Conservation (phyloP, 2,329 filamentous ascomycete species). For the Alternaria brassicicola region DNA sequence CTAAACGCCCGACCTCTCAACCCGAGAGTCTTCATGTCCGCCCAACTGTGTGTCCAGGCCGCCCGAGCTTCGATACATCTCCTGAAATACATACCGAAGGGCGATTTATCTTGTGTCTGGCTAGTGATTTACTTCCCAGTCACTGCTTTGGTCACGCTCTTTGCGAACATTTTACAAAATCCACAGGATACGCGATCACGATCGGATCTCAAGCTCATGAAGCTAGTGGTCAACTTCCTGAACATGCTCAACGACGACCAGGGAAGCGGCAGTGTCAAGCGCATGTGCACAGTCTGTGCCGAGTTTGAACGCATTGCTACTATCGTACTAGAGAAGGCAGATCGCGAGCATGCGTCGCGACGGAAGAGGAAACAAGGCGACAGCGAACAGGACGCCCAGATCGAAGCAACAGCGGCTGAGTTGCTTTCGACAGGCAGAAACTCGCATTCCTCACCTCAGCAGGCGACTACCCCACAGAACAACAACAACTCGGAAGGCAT, state of each 20-base stretch:
- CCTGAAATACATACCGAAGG: conserved; percentile 94
- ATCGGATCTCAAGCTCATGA: conserved; percentile 90
- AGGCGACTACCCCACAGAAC: conserved; percentile 27
- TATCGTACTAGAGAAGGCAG: conserved; percentile 87
- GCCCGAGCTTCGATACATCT: conserved; percentile 91
- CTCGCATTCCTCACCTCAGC: conserved; percentile 37
- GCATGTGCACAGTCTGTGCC: conserved; percentile 92
- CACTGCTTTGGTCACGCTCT: conserved; percentile 90
- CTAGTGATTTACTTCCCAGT: conserved; percentile 96
- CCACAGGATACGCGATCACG: conserved; percentile 86
- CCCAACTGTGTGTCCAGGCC: conserved; percentile 88
- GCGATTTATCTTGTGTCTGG: conserved; percentile 95
- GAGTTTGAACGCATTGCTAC: conserved; percentile 96
- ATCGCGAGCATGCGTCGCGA: conserved; percentile 79
- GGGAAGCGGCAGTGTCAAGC: conserved; percentile 86
- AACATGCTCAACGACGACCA: conserved; percentile 88
- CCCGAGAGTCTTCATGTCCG: conserved; percentile 91
- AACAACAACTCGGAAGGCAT: conserved; percentile 25
- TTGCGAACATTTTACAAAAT: conserved; percentile 95
- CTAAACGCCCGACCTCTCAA: conserved; percentile 90
- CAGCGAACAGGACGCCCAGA: conserved; percentile 55
- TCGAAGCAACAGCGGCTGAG: conserved; percentile 46
- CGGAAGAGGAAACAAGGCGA: conserved; percentile 80
- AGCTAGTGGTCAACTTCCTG: conserved; percentile 87
- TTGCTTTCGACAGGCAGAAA: conserved; percentile 40